Conservation (phyloP, 345 rosid species). For the Sonneratia caseolaris region DNA sequence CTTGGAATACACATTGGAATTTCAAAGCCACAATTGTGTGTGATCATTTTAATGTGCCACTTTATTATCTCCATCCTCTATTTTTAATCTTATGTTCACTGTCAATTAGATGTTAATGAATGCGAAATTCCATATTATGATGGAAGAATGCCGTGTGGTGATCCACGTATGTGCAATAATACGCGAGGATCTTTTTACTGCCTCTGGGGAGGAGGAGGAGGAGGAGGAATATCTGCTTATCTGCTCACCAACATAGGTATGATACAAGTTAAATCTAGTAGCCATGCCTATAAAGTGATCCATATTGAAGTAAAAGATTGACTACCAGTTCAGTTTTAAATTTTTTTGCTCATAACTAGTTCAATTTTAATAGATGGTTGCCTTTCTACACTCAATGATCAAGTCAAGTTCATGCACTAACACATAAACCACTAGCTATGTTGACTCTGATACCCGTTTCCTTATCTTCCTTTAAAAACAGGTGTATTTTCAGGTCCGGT, state of each 20-base stretch:
- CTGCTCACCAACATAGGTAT: not conserved
- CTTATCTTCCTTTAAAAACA: not conserved
- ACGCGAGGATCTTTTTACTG: not conserved
- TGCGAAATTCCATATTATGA: not conserved
- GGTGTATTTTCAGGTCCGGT: not conserved
- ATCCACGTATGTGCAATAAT: not conserved
- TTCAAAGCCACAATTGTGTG: too few species aligned
- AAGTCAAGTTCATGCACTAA: too few species aligned
- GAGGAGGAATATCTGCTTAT: not conserved
- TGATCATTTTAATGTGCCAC: too few species aligned
- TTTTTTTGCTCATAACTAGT: too few species aligned
- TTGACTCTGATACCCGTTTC: not conserved
- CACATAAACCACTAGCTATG: not conserved
- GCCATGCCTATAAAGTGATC: not conserved
- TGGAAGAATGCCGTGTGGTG: not conserved
- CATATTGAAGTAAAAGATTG: too few species aligned
- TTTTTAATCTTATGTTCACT: not conserved
- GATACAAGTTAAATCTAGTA: not conserved
- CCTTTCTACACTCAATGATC: too few species aligned
- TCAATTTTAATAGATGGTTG: too few species aligned
- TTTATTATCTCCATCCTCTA: not conserved
- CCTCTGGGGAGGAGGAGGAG: not conserved
- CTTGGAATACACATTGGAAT: too few species aligned
- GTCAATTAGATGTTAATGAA: slow-evolving; percentile 1
- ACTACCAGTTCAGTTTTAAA: too few species aligned